Evolutionary conservation across 1,139 yeast genomes (phyloP).

Genomic region (Magnusiomyces paraingens): DNA sequence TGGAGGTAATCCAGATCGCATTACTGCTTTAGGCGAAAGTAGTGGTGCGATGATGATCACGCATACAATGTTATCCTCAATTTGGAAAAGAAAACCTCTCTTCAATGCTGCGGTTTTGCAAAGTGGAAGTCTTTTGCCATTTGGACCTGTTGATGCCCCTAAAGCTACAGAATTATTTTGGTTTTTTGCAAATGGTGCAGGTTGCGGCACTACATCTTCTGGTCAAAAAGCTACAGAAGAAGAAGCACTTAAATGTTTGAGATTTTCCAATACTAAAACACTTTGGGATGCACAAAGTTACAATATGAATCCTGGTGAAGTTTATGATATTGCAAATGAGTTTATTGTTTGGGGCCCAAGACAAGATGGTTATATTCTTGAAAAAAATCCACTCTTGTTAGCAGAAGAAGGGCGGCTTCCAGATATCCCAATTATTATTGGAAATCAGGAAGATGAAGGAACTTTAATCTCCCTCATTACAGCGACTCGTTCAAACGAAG

Average conservation of each 20-base stretch:
- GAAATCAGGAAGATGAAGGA: conserved; percentile 24
- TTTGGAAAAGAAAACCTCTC: conserved; percentile 16
- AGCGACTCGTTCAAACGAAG: not conserved
- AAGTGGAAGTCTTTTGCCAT: conserved; percentile 20
- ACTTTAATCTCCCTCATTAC: conserved; percentile 17
- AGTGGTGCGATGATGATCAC: conserved; percentile 32
- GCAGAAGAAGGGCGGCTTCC: conserved; percentile 17
- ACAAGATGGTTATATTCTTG: conserved; percentile 19
- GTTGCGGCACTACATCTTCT: conserved; percentile 15
- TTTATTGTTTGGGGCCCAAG: conserved; percentile 19
- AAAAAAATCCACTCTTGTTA: conserved; percentile 12
- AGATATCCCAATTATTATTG: conserved; percentile 21
- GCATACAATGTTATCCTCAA: conserved; percentile 22
- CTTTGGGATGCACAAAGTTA: conserved; percentile 16
- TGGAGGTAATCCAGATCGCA: conserved; percentile 32
- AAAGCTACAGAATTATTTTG: conserved; percentile 17
- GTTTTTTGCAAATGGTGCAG: conserved; percentile 16
- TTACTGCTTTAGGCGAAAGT: conserved; percentile 32
- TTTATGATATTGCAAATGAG: conserved; percentile 7
- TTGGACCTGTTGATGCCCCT: conserved; percentile 11
- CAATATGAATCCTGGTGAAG: conserved; percentile 5
- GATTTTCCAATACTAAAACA: conserved; percentile 14
- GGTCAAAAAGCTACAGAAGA: not conserved
- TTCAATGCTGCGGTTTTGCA: conserved; percentile 29
- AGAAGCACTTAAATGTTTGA: conserved; percentile 20